Conservation (phyloP, 1,139 yeast genomes). For the Geotrichum histeridarum region DNA sequence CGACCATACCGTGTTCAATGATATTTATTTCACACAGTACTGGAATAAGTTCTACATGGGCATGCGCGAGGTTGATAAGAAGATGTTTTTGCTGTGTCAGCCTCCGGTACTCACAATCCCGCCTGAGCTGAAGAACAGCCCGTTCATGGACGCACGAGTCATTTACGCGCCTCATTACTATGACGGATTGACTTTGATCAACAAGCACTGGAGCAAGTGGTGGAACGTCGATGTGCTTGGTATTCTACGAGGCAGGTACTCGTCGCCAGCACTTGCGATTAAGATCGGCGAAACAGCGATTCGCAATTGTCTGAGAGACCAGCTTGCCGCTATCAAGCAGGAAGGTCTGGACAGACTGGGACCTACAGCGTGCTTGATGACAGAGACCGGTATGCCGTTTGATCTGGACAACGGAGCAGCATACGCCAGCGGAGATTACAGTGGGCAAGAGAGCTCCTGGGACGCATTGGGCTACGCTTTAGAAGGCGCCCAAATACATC, state of each 20-base stretch:
- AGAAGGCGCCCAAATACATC: constrained; percentile 66
- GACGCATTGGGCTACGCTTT: constrained; percentile 78
- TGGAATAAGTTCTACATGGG: constrained; percentile 46
- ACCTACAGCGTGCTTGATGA: constrained; percentile 51
- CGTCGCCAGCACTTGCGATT: constrained; percentile 64
- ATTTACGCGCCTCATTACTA: constrained; percentile 79
- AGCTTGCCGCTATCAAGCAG: constrained; percentile 54
- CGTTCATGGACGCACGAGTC: constrained; percentile 17
- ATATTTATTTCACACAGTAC: constrained; percentile 55
- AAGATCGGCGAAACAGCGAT: constrained; percentile 77
- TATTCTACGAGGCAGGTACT: constrained; percentile 71
- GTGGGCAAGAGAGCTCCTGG: constrained; percentile 73
- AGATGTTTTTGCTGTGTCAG: constrained; percentile 59
- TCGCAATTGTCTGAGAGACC: constrained; percentile 62
- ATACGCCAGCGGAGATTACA: constrained; percentile 56
- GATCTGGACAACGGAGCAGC: constrained; percentile 83
- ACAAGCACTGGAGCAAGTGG: constrained; percentile 59
- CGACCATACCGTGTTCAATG: constrained; percentile 52
- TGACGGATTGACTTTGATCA: constrained; percentile 88
- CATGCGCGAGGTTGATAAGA: constrained; percentile 34
- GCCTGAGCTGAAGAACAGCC: constrained; percentile 53
- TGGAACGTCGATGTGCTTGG: constrained; percentile 84
- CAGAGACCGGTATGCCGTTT: constrained; percentile 94
- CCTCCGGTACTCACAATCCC: constrained; percentile 80
- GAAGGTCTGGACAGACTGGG: constrained; percentile 49